These are phyloP conservation scores for Yamadazyma spencermartinsiae DNA, from an alignment of 1,139 yeast species.

Conservation along the genomic window DNA sequence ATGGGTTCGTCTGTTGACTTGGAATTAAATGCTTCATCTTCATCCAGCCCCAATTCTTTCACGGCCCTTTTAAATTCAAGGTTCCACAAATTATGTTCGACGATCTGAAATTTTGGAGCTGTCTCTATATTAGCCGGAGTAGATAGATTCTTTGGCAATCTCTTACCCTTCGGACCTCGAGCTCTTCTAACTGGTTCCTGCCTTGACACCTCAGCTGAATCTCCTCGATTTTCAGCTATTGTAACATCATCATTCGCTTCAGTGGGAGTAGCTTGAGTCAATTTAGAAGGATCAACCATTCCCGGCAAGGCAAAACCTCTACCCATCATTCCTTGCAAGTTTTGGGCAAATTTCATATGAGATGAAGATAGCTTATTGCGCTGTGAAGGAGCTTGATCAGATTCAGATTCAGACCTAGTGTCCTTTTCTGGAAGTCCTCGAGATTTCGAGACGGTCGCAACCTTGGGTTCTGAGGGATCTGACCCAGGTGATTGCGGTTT, in stretches of 20 bases:
- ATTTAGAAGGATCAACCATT: conserved; percentile 39
- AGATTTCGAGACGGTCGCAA: conserved; percentile 12
- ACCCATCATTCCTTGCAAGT: conserved; percentile 58
- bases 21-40: not conserved
- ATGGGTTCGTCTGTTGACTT: not conserved
- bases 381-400: conserved; percentile 4
- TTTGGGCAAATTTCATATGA: conserved; percentile 52
- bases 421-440: conserved; percentile 5
- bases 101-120: conserved; percentile 29
- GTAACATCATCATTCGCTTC: conserved; percentile 7
- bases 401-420: not conserved
- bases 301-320: conserved; percentile 63
- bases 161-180: conserved; percentile 77
- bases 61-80: conserved; percentile 10
- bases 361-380: conserved; percentile 27
- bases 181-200: conserved; percentile 42
- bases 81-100: conserved; percentile 42
- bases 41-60: not conserved
- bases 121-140: conserved; percentile 43
- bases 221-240: conserved; percentile 7
- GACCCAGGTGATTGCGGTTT: not conserved
- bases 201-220: conserved; percentile 34
- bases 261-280: conserved; percentile 4
- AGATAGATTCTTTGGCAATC: conserved; percentile 63
- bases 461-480: conserved; percentile 14